Conservation (phyloP, 139 green algal genomes). For the Coelastrella sp. region DNA sequence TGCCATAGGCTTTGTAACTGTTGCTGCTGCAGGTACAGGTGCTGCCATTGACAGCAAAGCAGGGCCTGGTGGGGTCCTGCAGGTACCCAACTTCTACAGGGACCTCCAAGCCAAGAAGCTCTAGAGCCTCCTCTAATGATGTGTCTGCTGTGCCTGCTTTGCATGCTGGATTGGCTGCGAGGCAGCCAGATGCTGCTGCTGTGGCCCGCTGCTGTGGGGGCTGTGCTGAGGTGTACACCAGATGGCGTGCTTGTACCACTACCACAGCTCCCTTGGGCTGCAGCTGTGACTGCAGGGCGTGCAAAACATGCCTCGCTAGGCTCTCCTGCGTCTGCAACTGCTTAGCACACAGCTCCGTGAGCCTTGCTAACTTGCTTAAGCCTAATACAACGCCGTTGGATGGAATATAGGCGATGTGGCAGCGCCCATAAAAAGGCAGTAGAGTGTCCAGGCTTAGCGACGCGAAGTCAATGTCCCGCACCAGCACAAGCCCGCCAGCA, state of each 20-base stretch:
- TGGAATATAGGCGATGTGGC: slow-evolving; percentile 95
- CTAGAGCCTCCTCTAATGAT: slow-evolving; percentile 61
- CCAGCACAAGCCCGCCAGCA: slow-evolving; percentile 78
- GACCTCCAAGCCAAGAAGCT: slow-evolving; percentile 57
- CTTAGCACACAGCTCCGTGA: slow-evolving; percentile 81
- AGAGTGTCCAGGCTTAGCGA: slow-evolving; percentile 80
- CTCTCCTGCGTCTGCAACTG: slow-evolving; percentile 80
- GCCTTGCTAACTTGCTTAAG: slow-evolving; percentile 88
- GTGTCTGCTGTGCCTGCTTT: neutral
- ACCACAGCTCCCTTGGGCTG: slow-evolving; percentile 68
- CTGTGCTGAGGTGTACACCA: slow-evolving; percentile 51
- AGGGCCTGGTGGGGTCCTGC: neutral
- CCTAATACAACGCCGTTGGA: slow-evolving; percentile 81
- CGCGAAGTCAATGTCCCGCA: slow-evolving; percentile 94
- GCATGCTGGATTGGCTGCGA: slow-evolving; percentile 13
- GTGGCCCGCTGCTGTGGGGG: slow-evolving; percentile 15
- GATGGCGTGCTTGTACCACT: slow-evolving; percentile 74
- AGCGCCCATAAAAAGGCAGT: slow-evolving; percentile 92
- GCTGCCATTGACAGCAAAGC: neutral
- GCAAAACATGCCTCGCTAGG: slow-evolving; percentile 67
- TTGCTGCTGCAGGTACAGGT: slow-evolving; percentile 16
- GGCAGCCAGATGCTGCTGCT: slow-evolving; percentile 20
- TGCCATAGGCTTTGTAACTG: neutral
- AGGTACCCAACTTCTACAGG: slow-evolving; percentile 38
- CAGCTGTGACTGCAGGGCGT: slow-evolving; percentile 62